Evolutionary conservation across 2,329 filamentous ascomycete genomes (phyloP).

Genomic region (Pseudonectria foliicola): DNA sequence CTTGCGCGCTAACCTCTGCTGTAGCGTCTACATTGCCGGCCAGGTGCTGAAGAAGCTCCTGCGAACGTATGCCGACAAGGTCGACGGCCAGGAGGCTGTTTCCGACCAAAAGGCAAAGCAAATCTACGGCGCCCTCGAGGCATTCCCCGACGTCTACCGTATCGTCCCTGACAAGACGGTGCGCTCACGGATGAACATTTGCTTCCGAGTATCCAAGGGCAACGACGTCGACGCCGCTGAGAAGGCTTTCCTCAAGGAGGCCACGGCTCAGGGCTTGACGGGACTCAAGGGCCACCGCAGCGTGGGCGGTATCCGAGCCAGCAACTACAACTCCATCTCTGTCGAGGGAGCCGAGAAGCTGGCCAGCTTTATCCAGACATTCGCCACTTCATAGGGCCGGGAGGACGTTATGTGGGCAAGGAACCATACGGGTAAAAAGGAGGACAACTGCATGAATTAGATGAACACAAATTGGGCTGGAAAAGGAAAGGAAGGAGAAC

Average conservation of each 20-base stretch:
- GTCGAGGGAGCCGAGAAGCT: conserved; percentile 61
- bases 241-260: conserved; percentile 70
- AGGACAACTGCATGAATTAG: too few species aligned
- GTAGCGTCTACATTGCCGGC: conserved; percentile 79
- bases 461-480: too few species aligned
- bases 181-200: conserved; percentile 91
- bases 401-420: background rate
- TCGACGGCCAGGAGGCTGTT: conserved; percentile 68
- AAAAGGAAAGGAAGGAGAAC: too few species aligned
- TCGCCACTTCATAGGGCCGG: conserved; percentile 29
- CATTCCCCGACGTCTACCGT: conserved; percentile 63
- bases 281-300: conserved; percentile 85
- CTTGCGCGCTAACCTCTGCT: conserved; percentile 4
- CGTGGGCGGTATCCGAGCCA: conserved; percentile 78
- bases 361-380: conserved; percentile 52
- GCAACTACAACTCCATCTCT: conserved; percentile 83
- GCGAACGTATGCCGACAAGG: conserved; percentile 56
- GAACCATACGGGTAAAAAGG: conserved; percentile 1
- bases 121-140: conserved; percentile 73
- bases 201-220: conserved; percentile 64
- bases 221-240: conserved; percentile 63
- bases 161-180: conserved; percentile 68
- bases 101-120: conserved; percentile 66
- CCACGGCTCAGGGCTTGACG: conserved; percentile 59
- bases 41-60: conserved; percentile 76